Evolutionary conservation across 2,329 filamentous ascomycete genomes (phyloP).

Genomic region (Beauveria scarabaeidicola): DNA sequence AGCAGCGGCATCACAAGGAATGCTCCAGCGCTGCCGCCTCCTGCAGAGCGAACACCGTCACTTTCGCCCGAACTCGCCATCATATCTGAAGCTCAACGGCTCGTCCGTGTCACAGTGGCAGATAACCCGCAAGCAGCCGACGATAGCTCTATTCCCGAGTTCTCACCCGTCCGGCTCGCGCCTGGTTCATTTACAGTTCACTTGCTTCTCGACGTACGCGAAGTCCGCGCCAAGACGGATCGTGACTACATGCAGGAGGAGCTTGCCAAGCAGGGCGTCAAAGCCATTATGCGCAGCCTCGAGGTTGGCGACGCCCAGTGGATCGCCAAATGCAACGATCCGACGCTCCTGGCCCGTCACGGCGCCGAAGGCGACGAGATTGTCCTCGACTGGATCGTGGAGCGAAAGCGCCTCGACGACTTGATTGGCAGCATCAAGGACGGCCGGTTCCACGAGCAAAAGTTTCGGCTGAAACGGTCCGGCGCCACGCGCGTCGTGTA

Average conservation of each 20-base stretch:
- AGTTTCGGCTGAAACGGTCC: conserved; percentile 65
- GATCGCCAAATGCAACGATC: conserved; percentile 64
- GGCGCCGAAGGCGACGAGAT: conserved; percentile 60
- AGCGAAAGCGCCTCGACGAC: conserved; percentile 74
- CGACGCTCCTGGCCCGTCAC: conserved; percentile 42
- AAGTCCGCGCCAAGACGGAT: conserved; percentile 64
- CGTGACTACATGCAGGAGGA: conserved; percentile 70
- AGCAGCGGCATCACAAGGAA: not conserved
- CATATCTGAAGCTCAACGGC: conserved; percentile 1
- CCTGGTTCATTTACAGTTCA: conserved; percentile 63
- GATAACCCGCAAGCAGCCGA: not conserved
- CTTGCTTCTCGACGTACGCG: conserved; percentile 65
- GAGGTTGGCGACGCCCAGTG: conserved; percentile 71
- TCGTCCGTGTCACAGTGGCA: conserved; percentile 1
- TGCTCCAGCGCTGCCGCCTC: conserved; percentile 5
- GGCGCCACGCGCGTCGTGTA: conserved; percentile 73
- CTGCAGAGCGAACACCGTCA: conserved; percentile 10
- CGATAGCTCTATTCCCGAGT: conserved; percentile 30
- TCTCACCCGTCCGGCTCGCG: conserved; percentile 52
- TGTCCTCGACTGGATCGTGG: conserved; percentile 71
- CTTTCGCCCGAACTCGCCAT: conserved; percentile 15
- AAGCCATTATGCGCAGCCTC: conserved; percentile 57
- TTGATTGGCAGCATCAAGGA: conserved; percentile 74
- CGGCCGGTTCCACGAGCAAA: conserved; percentile 75
- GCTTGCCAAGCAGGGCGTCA: conserved; percentile 56